Evolutionary conservation across 345 rosid genomes (phyloP).

Genomic region (Rhodamnia argentea): DNA sequence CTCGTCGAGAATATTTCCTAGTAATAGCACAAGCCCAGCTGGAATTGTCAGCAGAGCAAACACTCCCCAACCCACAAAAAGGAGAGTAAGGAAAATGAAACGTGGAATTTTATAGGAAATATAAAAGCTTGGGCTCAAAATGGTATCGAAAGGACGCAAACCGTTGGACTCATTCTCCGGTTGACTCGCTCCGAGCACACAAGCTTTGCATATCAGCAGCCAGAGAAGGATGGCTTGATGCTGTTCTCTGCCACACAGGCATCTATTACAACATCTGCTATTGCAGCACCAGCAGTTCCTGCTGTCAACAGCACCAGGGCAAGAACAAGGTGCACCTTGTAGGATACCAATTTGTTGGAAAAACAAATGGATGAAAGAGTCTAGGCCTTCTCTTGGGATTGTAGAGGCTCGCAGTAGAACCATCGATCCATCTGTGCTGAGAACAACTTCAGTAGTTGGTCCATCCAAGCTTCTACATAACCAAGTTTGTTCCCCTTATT

Average conservation of each 20-base stretch:
- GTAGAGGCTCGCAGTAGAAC: too few species aligned
- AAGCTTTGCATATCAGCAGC: slow-evolving; percentile 68
- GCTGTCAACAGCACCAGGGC: slow-evolving; percentile 37
- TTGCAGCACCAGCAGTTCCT: slow-evolving; percentile 52
- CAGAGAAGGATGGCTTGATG: slow-evolving; percentile 44
- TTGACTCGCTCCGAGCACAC: slow-evolving; percentile 49
- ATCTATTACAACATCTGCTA: slow-evolving; percentile 70
- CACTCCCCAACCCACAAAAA: slow-evolving; percentile 46
- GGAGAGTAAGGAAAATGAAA: background rate
- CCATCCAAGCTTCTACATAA: too few species aligned
- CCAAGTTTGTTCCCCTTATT: too few species aligned
- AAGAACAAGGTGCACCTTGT: slow-evolving; percentile 33
- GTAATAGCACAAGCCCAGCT: slow-evolving; percentile 40
- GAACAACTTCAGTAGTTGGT: too few species aligned
- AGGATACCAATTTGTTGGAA: background rate
- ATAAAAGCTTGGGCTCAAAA: background rate
- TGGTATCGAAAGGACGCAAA: slow-evolving; percentile 1
- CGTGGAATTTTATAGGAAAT: background rate
- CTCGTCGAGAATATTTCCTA: slow-evolving; percentile 52
- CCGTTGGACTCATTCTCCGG: slow-evolving; percentile 57
- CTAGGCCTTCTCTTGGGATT: too few species aligned
- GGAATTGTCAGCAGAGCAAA: slow-evolving; percentile 71
- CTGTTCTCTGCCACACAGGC: slow-evolving; percentile 61
- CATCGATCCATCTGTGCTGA: too few species aligned
- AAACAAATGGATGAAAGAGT: too few species aligned